These are phyloP conservation scores for Ogataea pini DNA, from an alignment of 805 yeast genomes.

Conservation along the genomic window DNA sequence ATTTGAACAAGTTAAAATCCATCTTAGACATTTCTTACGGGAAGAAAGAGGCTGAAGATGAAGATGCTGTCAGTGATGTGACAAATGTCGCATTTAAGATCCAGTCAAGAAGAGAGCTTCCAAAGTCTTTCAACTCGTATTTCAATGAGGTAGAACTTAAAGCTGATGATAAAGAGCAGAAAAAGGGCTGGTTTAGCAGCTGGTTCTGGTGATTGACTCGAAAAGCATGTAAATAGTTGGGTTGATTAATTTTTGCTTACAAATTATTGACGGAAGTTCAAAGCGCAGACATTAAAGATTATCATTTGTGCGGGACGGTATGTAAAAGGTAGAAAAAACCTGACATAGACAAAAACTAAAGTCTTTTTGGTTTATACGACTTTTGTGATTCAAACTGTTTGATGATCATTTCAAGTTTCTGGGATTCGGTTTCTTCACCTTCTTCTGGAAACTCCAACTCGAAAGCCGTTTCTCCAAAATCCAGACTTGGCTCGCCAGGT, in stretches of 20 bases:
- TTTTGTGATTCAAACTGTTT: conserved; percentile 24
- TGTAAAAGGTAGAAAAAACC: conserved; percentile 1
- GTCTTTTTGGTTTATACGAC: conserved; percentile 25
- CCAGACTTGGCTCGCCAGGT: conserved; percentile 2
- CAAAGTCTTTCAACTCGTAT: conserved; percentile 32
- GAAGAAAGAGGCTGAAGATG: conserved; percentile 12
- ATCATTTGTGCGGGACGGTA: conserved; percentile 5
- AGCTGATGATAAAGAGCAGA: conserved; percentile 30
- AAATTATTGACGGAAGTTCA: no score
- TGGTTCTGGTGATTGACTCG: conserved; percentile 18
- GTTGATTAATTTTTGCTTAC: not conserved
- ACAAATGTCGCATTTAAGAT: conserved; percentile 28
- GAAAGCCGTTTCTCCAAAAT: conserved; percentile 8
- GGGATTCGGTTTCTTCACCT: conserved; percentile 24
- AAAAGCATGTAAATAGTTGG: conserved; percentile 3
- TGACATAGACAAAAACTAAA: conserved; percentile 9
- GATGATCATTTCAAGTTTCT: conserved; percentile 23
- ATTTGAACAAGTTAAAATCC: conserved; percentile 52
- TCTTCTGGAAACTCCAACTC: conserved; percentile 29
- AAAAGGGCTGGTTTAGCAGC: conserved; percentile 29
- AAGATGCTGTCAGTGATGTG: conserved; percentile 27
- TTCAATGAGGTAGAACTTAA: conserved; percentile 27
- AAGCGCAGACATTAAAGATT: conserved; percentile 6
- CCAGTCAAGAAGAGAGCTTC: conserved; percentile 25
- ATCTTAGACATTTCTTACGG: conserved; percentile 45